phyloP scores from a whole-genome alignment of 208 protist genomes.

The Wallacemonas sp. region DNA sequence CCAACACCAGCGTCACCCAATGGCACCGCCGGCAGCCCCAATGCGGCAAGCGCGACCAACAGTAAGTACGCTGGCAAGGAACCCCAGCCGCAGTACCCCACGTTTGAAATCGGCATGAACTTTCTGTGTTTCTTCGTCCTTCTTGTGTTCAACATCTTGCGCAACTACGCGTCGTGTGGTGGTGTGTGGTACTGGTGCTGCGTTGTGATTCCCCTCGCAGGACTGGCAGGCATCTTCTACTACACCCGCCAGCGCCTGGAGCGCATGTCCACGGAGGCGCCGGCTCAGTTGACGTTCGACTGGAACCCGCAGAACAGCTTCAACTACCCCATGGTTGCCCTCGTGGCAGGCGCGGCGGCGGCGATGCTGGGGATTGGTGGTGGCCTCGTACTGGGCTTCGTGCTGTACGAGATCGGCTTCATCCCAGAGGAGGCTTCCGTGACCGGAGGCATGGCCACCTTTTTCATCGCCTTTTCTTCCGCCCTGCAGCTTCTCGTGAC shows the following conservation, averaged over 20 bases:
- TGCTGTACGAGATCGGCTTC: constrained; percentile 78
- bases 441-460: constrained; percentile 72
- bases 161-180: constrained; percentile 40
- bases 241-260: constrained; percentile 38
- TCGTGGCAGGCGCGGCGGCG: constrained; percentile 72
- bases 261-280: constrained; percentile 23
- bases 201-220: constrained; percentile 35
- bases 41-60: background rate
- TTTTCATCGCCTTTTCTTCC: constrained; percentile 79
- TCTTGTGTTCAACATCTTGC: constrained; percentile 67
- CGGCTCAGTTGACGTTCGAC: constrained; percentile 41
- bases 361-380: constrained; percentile 87
- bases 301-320: constrained; percentile 64
- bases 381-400: constrained; percentile 80
- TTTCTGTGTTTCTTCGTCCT: constrained; percentile 62
- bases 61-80: constrained; percentile 9
- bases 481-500: constrained; percentile 56
- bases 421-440: constrained; percentile 75
- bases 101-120: constrained; percentile 49
- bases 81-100: constrained; percentile 60
- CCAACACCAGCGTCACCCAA: background rate
- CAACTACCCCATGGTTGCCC: constrained; percentile 60
- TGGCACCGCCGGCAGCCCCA: background rate
- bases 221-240: constrained; percentile 40
- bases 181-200: constrained; percentile 52